phyloP scores from a whole-genome alignment of 495 filamentous ascomycete species.

The Achaetomiella virescens region DNA sequence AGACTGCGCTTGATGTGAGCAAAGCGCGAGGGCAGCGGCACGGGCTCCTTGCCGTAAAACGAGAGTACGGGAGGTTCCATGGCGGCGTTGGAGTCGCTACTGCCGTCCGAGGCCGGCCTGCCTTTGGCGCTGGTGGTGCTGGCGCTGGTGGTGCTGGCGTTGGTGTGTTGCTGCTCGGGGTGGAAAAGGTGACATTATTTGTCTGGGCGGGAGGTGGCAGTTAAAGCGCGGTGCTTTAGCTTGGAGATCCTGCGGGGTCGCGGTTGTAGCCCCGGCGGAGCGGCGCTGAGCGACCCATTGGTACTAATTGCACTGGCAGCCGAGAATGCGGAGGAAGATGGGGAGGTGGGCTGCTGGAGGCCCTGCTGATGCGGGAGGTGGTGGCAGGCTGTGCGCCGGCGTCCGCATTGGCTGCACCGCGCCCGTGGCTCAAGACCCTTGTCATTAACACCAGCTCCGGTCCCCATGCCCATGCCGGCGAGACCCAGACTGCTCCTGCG shows the following conservation, averaged over 20 bases:
- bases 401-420: slow-evolving; percentile 32
- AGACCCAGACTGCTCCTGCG: background rate
- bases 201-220: slow-evolving; percentile 17
- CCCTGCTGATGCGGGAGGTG: slow-evolving; percentile 14
- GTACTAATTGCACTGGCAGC: slow-evolving; percentile 7
- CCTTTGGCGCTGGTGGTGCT: background rate
- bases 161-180: slow-evolving; percentile 4
- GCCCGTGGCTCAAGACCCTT: slow-evolving; percentile 22
- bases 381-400: slow-evolving; percentile 27
- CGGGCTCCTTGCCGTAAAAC: slow-evolving; percentile 65
- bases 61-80: slow-evolving; percentile 72
- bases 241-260: slow-evolving; percentile 36
- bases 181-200: slow-evolving; percentile 9
- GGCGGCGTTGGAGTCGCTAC: slow-evolving; percentile 16
- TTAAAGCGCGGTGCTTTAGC: slow-evolving; percentile 30
- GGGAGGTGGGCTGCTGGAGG: slow-evolving; percentile 9
- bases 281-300: slow-evolving; percentile 30
- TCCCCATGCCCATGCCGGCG: background rate
- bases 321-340: slow-evolving; percentile 7
- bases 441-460: slow-evolving; percentile 7
- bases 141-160: slow-evolving; percentile 7
- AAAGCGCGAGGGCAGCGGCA: slow-evolving; percentile 75
- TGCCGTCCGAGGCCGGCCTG: background rate
- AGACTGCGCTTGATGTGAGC: slow-evolving; percentile 63
- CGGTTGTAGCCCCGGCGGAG: slow-evolving; percentile 6